phyloP scores from a whole-genome alignment of 257 asterid genomes.

The Lycium ferocissimum region DNA sequence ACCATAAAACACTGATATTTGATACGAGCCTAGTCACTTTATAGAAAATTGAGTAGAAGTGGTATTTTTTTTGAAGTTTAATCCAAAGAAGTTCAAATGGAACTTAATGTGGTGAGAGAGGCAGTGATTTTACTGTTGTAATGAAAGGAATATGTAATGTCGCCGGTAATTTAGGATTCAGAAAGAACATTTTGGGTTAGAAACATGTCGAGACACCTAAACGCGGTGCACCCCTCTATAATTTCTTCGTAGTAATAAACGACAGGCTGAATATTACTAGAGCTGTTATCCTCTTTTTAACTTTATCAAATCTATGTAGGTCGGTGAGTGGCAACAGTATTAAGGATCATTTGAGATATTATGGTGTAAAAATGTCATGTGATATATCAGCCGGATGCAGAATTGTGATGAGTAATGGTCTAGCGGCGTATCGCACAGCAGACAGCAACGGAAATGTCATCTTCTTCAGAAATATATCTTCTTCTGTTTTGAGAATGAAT shows the following conservation, averaged over 20 bases:
- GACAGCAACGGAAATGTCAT: constrained; percentile 75
- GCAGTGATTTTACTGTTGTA: background rate
- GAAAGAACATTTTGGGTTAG: constrained; percentile 1
- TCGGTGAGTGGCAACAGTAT: constrained; percentile 92
- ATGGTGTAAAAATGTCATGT: constrained; percentile 76
- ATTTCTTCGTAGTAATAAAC: background rate
- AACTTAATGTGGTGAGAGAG: background rate
- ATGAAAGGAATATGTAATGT: background rate
- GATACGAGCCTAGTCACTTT: background rate
- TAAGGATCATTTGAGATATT: constrained; percentile 77
- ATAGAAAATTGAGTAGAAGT: background rate
- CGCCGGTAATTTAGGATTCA: constrained; percentile 9
- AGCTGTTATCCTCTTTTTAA: background rate
- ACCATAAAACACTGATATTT: background rate
- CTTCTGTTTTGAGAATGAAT: constrained; percentile 46
- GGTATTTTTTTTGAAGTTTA: background rate
- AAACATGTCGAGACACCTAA: background rate
- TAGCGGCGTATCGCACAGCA: constrained; percentile 48
- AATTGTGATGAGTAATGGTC: constrained; percentile 63
- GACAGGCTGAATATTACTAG: background rate
- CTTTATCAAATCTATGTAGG: constrained; percentile 50
- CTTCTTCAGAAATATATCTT: constrained; percentile 52
- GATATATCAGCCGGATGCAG: constrained; percentile 60
- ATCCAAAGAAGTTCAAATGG: background rate
- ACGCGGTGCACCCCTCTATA: background rate